Percentiles rank a stretch among this genome's conserved stretches.
phyloP scores from a whole-genome alignment of 352 stramenopile genomes.

The Phytophthora capsici region DNA sequence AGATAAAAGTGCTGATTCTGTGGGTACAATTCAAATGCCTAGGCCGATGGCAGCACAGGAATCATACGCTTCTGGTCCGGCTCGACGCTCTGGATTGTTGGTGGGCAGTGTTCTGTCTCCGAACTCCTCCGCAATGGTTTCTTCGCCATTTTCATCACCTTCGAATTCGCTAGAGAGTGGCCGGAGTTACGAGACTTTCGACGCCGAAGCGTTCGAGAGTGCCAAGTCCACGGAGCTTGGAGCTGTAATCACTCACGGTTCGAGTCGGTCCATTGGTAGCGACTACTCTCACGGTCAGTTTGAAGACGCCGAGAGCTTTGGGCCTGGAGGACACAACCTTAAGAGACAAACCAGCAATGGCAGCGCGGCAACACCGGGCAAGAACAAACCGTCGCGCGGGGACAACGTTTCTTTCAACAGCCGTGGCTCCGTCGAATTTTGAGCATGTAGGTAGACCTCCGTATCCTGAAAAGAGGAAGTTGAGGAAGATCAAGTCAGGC shows the following conservation, averaged over 20 bases:
- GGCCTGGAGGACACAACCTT: not conserved
- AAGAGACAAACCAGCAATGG: slow-evolving; percentile 18
- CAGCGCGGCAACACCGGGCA: slow-evolving; percentile 12
- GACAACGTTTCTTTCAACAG: slow-evolving; percentile 35
- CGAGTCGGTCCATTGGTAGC: slow-evolving; percentile 40
- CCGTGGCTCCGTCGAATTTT: slow-evolving; percentile 70
- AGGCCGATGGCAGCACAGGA: slow-evolving; percentile 25
- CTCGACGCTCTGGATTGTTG: slow-evolving; percentile 40
- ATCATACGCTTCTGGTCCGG: slow-evolving; percentile 29
- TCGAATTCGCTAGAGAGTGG: slow-evolving; percentile 22
- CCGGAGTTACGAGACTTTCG: slow-evolving; percentile 41
- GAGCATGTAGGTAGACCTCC: slow-evolving; percentile 22
- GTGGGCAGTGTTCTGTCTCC: slow-evolving; percentile 50
- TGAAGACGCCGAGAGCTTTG: slow-evolving; percentile 45
- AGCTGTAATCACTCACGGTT: slow-evolving; percentile 12
- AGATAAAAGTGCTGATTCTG: not conserved
- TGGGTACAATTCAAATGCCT: slow-evolving; percentile 22
- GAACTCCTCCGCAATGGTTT: slow-evolving; percentile 30
- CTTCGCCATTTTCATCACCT: slow-evolving; percentile 28
- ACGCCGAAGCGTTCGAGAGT: slow-evolving; percentile 46
- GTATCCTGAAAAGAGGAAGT: not conserved
- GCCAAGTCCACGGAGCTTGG: slow-evolving; percentile 33
- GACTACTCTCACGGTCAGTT: slow-evolving; percentile 54
- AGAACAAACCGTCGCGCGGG: slow-evolving; percentile 4
- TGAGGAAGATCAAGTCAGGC: slow-evolving; percentile 8